phyloP scores from a whole-genome alignment of 2,329 filamentous ascomycete genomes.

The Aspergillus caelatus region DNA sequence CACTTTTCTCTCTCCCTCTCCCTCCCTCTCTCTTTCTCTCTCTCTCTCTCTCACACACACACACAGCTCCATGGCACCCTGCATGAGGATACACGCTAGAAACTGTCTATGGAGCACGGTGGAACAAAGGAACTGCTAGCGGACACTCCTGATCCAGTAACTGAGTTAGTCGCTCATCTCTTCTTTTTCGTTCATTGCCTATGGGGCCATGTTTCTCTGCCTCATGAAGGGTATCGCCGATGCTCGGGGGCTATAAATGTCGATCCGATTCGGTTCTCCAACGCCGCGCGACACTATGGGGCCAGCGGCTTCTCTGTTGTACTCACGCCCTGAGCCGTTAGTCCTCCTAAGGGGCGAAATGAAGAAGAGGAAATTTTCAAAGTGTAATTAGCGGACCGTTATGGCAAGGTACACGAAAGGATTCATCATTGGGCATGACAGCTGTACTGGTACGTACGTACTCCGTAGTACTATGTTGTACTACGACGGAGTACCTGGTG shows the following conservation, averaged over 20 bases:
- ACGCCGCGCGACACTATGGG: background rate
- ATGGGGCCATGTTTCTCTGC: background rate
- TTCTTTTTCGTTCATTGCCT: background rate
- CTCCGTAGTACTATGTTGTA: background rate
- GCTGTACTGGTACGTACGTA: background rate
- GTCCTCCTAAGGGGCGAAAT: background rate
- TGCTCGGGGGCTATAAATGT: background rate
- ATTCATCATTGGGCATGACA: background rate
- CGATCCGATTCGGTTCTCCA: background rate
- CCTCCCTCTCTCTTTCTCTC: background rate
- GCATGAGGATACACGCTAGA: conserved; percentile 2
- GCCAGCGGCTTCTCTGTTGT: background rate
- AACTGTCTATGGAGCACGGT: conserved; percentile 1
- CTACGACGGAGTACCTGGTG: background rate
- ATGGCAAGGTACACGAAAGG: background rate
- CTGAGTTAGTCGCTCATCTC: background rate
- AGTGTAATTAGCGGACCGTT: background rate
- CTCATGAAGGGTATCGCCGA: conserved; percentile 1
- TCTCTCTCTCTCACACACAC: too few species aligned
- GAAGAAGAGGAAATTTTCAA: background rate
- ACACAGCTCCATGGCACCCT: conserved; percentile 2
- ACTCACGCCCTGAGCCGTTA: background rate
- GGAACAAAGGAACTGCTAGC: conserved; percentile 3
- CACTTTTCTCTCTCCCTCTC: background rate
- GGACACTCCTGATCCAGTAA: background rate